A percentile compares a stretch with the other conserved stretches of the same genome.
These are phyloP conservation scores for Umbelopsis sp. DNA, from an alignment of 371 early-diverging fungal species.

Conservation along the genomic window DNA sequence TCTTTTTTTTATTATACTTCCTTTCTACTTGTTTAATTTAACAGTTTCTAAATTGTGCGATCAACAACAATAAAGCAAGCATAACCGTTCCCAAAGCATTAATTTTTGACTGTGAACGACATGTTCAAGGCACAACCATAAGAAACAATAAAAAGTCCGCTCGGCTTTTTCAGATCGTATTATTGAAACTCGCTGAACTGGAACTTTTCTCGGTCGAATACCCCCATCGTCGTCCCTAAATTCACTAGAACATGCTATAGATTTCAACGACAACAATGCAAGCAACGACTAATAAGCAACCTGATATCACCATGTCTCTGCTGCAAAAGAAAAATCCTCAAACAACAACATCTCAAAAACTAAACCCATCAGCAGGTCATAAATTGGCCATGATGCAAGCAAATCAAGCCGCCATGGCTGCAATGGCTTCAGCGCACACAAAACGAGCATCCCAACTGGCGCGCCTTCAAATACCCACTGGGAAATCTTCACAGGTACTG, in stretches of 20 bases:
- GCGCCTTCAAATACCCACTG: conserved; percentile 23
- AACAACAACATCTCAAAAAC: not conserved
- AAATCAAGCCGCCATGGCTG: conserved; percentile 42
- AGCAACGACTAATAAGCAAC: conserved; percentile 8
- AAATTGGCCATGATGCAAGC: conserved; percentile 43
- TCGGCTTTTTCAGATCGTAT: not conserved
- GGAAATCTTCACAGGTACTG: not conserved
- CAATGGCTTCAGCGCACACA: conserved; percentile 48
- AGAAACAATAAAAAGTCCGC: conserved; percentile 1
- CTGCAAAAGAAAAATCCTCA: conserved; percentile 1
- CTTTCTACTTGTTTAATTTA: conserved; percentile 1
- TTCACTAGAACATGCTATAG: conserved; percentile 9
- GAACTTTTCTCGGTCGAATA: conserved; percentile 12
- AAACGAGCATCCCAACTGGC: conserved; percentile 39
- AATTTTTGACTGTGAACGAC: no score
- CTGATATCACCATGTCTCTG: conserved; percentile 14
- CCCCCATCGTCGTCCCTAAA: conserved; percentile 5
- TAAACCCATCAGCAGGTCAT: conserved; percentile 10
- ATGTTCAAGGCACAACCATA: not conserved
- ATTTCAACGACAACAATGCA: conserved; percentile 4
- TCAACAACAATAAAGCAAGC: conserved; percentile 2
- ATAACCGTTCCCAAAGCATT: not conserved
- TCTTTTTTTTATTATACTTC: not conserved
- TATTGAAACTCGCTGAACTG: not conserved
- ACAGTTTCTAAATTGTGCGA: conserved; percentile 1